Evolutionary conservation across 148 eudicot genomes (phyloP).

Genomic region (Heliosperma pusillum): DNA sequence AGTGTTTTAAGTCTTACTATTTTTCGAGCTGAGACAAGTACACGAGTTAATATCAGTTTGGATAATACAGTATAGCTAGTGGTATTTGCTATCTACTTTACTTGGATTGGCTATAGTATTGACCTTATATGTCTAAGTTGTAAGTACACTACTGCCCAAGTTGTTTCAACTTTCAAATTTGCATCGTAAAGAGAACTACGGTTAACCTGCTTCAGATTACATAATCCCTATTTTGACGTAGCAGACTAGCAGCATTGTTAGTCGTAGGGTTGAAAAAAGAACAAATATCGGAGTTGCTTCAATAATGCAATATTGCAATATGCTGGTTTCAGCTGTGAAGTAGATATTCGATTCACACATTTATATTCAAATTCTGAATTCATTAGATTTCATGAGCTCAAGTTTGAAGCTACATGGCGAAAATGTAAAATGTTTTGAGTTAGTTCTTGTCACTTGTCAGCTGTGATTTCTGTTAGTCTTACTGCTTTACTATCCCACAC

Average conservation of each 20-base stretch:
- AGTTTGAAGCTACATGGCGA: neutral
- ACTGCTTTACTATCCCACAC: neutral
- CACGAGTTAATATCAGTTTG: too few species aligned
- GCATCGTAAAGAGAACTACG: neutral
- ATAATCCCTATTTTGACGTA: conserved; percentile 1
- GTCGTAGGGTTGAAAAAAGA: neutral
- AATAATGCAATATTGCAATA: neutral
- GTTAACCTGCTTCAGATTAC: neutral
- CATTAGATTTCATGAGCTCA: neutral
- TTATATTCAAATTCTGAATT: neutral
- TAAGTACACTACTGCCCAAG: neutral
- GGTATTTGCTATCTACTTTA: neutral
- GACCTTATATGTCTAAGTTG: neutral
- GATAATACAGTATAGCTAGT: neutral
- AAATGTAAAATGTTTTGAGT: neutral
- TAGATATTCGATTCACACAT: neutral
- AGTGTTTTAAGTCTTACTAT: too few species aligned
- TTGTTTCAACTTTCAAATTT: neutral
- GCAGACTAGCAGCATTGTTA: neutral
- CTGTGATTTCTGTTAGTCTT: neutral
- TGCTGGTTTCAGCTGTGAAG: neutral
- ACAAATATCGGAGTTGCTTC: neutral
- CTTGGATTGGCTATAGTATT: neutral
- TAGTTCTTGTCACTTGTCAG: neutral
- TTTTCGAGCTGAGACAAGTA: too few species aligned